Percentiles rank a stretch among this genome's conserved stretches.
phyloP scores from a whole-genome alignment of 2,329 filamentous ascomycete species.

The Alternaria gaisen region DNA sequence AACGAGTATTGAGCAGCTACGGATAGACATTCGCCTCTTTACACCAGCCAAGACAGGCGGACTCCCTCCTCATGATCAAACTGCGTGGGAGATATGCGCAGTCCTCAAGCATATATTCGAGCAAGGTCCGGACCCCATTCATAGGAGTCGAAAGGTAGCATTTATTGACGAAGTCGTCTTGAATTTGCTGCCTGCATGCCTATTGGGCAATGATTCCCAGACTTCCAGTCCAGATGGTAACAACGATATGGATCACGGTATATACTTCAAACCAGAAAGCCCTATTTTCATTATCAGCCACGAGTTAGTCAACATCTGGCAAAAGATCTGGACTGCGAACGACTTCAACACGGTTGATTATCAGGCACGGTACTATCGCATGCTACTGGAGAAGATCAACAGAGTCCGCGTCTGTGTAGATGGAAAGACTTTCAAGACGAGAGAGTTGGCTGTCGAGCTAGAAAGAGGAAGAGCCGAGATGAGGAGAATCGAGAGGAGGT shows the following conservation, averaged over 20 bases:
- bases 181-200: constrained; percentile 39
- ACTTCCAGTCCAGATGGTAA: neutral
- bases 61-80: constrained; percentile 31
- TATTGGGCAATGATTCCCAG: neutral
- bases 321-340: constrained; percentile 44
- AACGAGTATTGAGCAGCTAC: constrained; percentile 36
- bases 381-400: constrained; percentile 41
- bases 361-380: constrained; percentile 32
- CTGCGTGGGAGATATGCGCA: constrained; percentile 48
- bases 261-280: neutral
- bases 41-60: constrained; percentile 29
- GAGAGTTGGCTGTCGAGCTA: constrained; percentile 43
- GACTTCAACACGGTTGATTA: constrained; percentile 26
- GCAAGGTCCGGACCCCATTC: constrained; percentile 32
- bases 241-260: neutral
- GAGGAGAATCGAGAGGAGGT: constrained; percentile 38
- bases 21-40: constrained; percentile 41
- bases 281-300: neutral
- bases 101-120: constrained; percentile 43
- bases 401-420: constrained; percentile 44
- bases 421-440: constrained; percentile 35
- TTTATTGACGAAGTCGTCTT: constrained; percentile 43
- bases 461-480: constrained; percentile 44
- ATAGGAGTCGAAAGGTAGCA: constrained; percentile 17
- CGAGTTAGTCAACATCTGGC: constrained; percentile 45